Evolutionary conservation across 495 filamentous ascomycete species (phyloP).

Genomic region (Aspergillus avenaceus): DNA sequence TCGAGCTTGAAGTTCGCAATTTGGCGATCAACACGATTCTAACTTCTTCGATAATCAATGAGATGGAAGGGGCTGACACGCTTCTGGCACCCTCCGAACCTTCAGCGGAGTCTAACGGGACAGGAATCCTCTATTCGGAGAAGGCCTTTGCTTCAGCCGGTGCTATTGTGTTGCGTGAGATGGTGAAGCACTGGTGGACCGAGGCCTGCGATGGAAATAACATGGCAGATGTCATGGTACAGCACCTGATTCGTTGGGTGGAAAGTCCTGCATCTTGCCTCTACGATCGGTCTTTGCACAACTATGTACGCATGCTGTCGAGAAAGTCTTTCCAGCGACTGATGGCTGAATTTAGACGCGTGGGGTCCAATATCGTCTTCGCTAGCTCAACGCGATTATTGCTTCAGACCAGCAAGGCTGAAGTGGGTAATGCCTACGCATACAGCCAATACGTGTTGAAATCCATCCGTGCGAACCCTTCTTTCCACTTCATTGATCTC

Average conservation of each 20-base stretch:
- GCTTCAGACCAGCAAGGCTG: constrained; percentile 92
- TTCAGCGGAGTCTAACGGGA: constrained; percentile 52
- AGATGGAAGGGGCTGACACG: constrained; percentile 79
- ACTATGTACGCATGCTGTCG: constrained; percentile 98
- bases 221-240: constrained; percentile 97
- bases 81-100: constrained; percentile 61
- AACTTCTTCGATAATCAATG: constrained; percentile 95
- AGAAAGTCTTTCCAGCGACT: constrained; percentile 93
- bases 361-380: constrained; percentile 90
- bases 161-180: constrained; percentile 84
- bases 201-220: constrained; percentile 86
- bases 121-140: constrained; percentile 76
- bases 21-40: constrained; percentile 97
- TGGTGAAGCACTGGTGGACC: constrained; percentile 98
- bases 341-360: constrained; percentile 93
- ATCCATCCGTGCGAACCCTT: constrained; percentile 87
- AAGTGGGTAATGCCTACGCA: constrained; percentile 94
- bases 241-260: constrained; percentile 96
- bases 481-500: constrained; percentile 96
- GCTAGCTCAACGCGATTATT: constrained; percentile 85
- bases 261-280: constrained; percentile 87
- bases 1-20: constrained; percentile 90
- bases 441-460: constrained; percentile 97
- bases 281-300: constrained; percentile 92
- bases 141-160: constrained; percentile 91